phyloP scores from a whole-genome alignment of 768 basidiomycete genomes.

The Lactarius akahatsu region DNA sequence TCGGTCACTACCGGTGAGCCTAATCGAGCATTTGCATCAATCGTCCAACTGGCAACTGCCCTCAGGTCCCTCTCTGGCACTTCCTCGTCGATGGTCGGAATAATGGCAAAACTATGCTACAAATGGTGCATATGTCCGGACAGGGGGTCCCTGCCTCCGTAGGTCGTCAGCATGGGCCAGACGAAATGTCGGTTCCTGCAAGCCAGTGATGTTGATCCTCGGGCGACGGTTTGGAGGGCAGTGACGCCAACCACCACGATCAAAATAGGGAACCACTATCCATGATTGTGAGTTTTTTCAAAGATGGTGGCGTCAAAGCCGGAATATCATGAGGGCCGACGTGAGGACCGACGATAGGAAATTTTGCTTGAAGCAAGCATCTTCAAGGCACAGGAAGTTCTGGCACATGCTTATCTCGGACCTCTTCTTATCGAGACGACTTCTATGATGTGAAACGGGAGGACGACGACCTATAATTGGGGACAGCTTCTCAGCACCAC shows the following conservation, averaged over 20 bases:
- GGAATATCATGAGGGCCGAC: neutral
- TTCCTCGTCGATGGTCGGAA: too few relatives aligned
- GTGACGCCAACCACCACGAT: too few relatives aligned
- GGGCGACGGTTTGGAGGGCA: too few relatives aligned
- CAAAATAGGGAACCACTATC: too few relatives aligned
- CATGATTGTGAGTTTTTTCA: too few relatives aligned
- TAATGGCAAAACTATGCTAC: too few relatives aligned
- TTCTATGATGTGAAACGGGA: neutral
- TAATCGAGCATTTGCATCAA: too few relatives aligned
- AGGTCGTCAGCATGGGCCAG: neutral
- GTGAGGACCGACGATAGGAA: neutral
- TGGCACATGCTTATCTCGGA: constrained; percentile 1
- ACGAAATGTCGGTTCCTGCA: neutral
- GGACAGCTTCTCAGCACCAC: neutral
- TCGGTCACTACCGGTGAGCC: too few relatives aligned
- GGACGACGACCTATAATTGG: neutral
- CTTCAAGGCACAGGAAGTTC: neutral
- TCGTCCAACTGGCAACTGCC: too few relatives aligned
- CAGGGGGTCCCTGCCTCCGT: neutral
- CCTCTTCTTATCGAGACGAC: neutral
- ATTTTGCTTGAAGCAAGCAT: neutral
- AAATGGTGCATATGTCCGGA: too few relatives aligned
- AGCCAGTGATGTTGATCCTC: neutral
- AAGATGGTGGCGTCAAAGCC: too few relatives aligned
- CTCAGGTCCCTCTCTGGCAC: too few relatives aligned